phyloP scores from a whole-genome alignment of 2,329 filamentous ascomycete genomes.

The Falciphora oryzae region DNA sequence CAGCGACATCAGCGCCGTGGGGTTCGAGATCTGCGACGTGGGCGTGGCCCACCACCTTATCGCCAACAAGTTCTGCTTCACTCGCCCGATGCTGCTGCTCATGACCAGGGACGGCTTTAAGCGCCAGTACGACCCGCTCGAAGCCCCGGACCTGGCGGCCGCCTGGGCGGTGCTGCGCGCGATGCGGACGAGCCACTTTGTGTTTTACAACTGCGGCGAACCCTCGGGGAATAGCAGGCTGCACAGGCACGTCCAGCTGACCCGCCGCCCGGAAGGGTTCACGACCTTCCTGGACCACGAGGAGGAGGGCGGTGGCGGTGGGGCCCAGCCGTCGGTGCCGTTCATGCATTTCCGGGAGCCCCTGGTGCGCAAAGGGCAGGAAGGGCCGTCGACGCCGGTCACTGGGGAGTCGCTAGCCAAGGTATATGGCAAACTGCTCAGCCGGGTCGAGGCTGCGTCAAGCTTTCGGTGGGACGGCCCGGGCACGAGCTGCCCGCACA shows the following conservation, averaged over 20 bases:
- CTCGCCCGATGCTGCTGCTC: slow-evolving; percentile 40
- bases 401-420: slow-evolving; percentile 4
- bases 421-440: neutral
- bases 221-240: slow-evolving; percentile 35
- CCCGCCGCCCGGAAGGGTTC: slow-evolving; percentile 26
- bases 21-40: slow-evolving; percentile 34
- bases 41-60: slow-evolving; percentile 37
- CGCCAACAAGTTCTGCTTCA: slow-evolving; percentile 43
- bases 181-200: slow-evolving; percentile 24
- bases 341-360: slow-evolving; percentile 16
- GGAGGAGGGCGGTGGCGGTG: neutral
- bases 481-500: slow-evolving; percentile 19
- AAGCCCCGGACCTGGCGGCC: slow-evolving; percentile 28
- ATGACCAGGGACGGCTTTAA: slow-evolving; percentile 39
- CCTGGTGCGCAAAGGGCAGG: slow-evolving; percentile 11
- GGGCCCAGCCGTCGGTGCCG: slow-evolving; percentile 11
- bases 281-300: slow-evolving; percentile 6
- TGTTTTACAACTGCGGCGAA: slow-evolving; percentile 40
- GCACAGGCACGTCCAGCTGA: slow-evolving; percentile 39
- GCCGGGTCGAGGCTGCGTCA: neutral
- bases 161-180: slow-evolving; percentile 29
- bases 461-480: slow-evolving; percentile 9
- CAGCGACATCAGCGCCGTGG: slow-evolving; percentile 36
- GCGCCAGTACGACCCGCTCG: slow-evolving; percentile 38
- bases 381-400: slow-evolving; percentile 5